Evolutionary conservation across 306 rosid species (phyloP), one percentile per base, ranked within the genome.

Genomic region (Dalbergia oliveri): DNA sequence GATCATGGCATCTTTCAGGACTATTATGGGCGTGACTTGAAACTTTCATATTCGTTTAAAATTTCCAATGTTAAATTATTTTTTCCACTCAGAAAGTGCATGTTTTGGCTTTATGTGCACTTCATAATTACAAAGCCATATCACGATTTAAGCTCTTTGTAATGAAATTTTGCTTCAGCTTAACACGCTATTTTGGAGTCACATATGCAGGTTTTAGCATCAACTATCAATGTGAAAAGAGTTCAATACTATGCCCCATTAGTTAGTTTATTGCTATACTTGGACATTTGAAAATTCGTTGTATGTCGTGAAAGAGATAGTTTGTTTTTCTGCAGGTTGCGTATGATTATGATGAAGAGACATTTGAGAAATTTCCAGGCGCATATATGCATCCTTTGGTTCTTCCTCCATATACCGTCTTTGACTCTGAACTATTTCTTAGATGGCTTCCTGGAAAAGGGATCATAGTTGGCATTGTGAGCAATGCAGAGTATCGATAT

Each of bases 301-400:
- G 33, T 23, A 80, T 56, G 12, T 75, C 35, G 63, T 79, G 45
- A 67, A 61, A 54, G 78, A 39, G 51, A 50, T 56, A 34, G 64
- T 34, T 77, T 88, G 51, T 86, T 77, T 90, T 86, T 50, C 19
- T 83, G 57, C 90, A 95, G 97, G 99, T 97, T 84, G 97, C 98
- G 78, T 95, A 93, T 84, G 94, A 89, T 4, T 93, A 91, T 23
- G 97, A 95, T 9, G 99, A 95, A 85, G 99, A 95, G 90, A 95
- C 97, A 56, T 95, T 95, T 88, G 99, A 93, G 84, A 95, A 78
- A 91, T 95, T 79, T 95, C 93, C 82, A 85, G 85, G 59, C 97
- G 97, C 82, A 95, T 95, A 82, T 93, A 93, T 82, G 76, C 97
- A 45, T 86, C 99, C 8, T 93, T 95, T 83, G 98, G 99, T 78